A percentile compares a stretch with the other conserved stretches of the same genome.
These are phyloP conservation scores for Scenedesmus sp. DNA, from an alignment of 163 green algal species.

Conservation along the genomic window DNA sequence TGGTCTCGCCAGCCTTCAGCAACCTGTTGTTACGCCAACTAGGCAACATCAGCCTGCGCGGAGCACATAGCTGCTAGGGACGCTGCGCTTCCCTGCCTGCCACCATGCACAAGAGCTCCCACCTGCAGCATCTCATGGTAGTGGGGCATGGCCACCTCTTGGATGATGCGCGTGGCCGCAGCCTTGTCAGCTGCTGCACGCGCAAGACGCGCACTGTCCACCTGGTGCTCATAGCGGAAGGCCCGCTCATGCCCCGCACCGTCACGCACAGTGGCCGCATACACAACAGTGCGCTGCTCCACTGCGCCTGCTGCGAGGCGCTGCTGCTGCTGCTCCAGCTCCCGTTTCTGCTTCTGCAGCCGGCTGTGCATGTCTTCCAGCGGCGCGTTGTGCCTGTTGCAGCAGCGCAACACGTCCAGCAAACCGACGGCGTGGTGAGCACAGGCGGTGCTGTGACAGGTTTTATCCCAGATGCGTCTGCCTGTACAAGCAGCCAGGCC, in stretches of 20 bases:
- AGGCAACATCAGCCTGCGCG: too few relatives aligned
- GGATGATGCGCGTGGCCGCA: not conserved
- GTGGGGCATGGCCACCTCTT: not conserved
- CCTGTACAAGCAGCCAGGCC: too few relatives aligned
- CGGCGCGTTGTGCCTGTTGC: not conserved
- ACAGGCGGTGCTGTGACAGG: too few relatives aligned
- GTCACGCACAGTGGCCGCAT: not conserved
- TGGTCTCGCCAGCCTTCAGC: too few relatives aligned
- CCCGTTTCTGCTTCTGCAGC: not conserved
- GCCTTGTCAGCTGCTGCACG: not conserved
- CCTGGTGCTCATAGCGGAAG: not conserved
- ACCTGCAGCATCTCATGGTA: conserved; percentile 8
- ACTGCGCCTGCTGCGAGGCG: not conserved
- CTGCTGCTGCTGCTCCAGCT: not conserved
- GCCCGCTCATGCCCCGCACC: not conserved
- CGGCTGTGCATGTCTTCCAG: not conserved
- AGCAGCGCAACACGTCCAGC: not conserved
- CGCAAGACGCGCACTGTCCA: not conserved
- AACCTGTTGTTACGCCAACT: too few relatives aligned
- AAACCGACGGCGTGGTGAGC: too few relatives aligned
- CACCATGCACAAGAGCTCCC: not conserved
- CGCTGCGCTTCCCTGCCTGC: too few relatives aligned
- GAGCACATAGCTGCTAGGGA: too few relatives aligned
- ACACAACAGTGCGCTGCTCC: not conserved
- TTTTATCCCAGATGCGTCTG: too few relatives aligned